Base-by-base conservation (phyloP, 2,329 filamentous ascomycete genomes). In the Hypoxylon sp. region DNA sequence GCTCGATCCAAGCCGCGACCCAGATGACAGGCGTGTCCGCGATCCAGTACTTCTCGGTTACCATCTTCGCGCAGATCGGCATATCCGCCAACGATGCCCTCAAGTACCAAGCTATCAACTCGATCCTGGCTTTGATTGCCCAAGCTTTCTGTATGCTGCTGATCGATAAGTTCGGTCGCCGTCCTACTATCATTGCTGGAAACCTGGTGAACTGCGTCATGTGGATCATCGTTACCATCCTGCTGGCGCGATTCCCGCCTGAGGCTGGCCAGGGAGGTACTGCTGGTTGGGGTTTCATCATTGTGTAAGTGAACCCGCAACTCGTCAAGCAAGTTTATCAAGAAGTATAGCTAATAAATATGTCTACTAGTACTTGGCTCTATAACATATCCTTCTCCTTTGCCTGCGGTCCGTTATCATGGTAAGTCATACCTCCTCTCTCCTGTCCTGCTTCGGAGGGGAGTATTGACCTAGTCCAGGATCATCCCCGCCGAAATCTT, bases 341-440 rank as follows among this genome's bases (percentile, higher is more conserved):
- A n/a, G 21, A 19, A 8, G 15, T 2, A 30, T 44, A n/a, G 46
- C 42, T 45, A 21, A 57, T 17, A 4, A 13, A 9, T 11, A 7
- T 26, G n/a, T 13, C 15, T 8, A 7, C 54, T 30, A 78, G 82
- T 62, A 92, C 88, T 1, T 92, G 89, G 89, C 67, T 89, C 1
- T 92, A 90, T 77, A 91, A 92, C 72, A 88, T 91, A 73, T 86
- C 79, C 30, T 91, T 90, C 76, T 86, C 80, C 3, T 79, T 80
- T 23, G 87, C 86, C 2, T 89, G 86, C 51, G 88, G 88, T 15
- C 87, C 88, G 0, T 71, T 91, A 77, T 80, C 13, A 15, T 68
- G 67, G 64, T 65, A 60, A 52, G 60, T 44, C 11, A 25, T 15
- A 7, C 7, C 27, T 15, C 23, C 21, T 32, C 19, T 15, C n/a